These are phyloP conservation scores for Entomortierella lignicola DNA, from an alignment of 192 early-diverging fungal species.

Conservation along the genomic window DNA sequence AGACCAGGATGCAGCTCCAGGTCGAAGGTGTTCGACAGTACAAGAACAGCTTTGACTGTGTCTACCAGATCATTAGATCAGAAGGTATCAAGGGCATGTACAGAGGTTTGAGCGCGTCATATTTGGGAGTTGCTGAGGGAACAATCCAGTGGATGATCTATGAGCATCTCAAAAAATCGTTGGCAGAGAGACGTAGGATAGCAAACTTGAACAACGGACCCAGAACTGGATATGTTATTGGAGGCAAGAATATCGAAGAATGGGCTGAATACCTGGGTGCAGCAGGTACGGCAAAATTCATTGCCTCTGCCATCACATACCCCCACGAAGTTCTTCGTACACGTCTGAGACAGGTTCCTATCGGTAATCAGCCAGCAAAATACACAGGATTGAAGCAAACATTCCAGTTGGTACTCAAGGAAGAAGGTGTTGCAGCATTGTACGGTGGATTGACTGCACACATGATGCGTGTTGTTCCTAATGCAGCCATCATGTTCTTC, in stretches of 20 bases:
- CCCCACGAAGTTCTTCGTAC: conserved; percentile 98
- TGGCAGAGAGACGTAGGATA: conserved; percentile 37
- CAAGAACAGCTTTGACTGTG: conserved; percentile 84
- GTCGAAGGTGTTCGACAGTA: conserved; percentile 62
- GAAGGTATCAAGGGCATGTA: conserved; percentile 91
- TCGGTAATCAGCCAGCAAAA: conserved; percentile 71
- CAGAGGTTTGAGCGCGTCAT: conserved; percentile 91
- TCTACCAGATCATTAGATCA: conserved; percentile 70
- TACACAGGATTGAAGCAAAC: conserved; percentile 78
- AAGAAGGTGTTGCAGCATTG: conserved; percentile 88
- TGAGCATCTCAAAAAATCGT: conserved; percentile 82
- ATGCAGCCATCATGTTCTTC: conserved; percentile 95
- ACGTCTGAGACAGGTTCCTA: conserved; percentile 84
- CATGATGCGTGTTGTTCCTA: conserved; percentile 94
- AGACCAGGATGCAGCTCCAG: conserved; percentile 95
- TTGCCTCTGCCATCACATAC: conserved; percentile 90
- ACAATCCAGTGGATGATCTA: conserved; percentile 98
- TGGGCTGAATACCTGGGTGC: conserved; percentile 88
- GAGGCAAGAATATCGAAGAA: conserved; percentile 61
- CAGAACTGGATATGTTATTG: conserved; percentile 23
- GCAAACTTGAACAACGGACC: conserved; percentile 8
- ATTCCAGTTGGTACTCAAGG: conserved; percentile 55
- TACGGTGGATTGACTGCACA: conserved; percentile 98
- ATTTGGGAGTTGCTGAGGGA: conserved; percentile 88
- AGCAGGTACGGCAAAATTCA: conserved; percentile 87